Base-by-base conservation (phyloP, 352 stramenopile genomes). In the Phytophthora foliorum region DNA sequence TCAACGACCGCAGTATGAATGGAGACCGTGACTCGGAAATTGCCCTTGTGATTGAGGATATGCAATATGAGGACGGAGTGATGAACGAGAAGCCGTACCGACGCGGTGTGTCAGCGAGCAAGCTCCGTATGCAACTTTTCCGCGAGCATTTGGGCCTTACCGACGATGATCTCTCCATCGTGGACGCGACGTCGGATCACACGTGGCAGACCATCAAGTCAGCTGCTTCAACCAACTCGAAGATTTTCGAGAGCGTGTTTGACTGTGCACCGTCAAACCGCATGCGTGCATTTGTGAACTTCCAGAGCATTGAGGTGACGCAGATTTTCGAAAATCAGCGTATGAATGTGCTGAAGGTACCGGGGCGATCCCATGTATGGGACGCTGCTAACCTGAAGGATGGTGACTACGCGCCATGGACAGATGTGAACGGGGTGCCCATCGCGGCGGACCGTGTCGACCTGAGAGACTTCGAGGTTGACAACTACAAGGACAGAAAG, bases 1-100 rank as follows among this genome's bases (percentile, higher is more conserved):
- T 99, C 56, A 99, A 99, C 53, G 94, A 99, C 66, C 91, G 95
- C 8, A 98, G 91, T 65, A 96, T 98, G 86, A 91, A 92, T 49
- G 95, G 95, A 39, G 89, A 97, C 45, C 91, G 94, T 42, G 89
- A 96, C 63, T 95, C 88, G 22, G 89, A 96, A 44, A 96, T 96
- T 66, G 89, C 83, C 22, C 56, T 96, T 29, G 78, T 96, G 56
- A 85, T 96, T 11, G 88, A 96, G 62, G 89, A 96, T 51, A 85
- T 89, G 57, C 79, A 92, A 54, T 91, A 93, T 71, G 79, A 93
- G 38, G 83, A 91, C 24, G 86, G 87, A 31, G 41, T 78, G 19
- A 93, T 93, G 84, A 92, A 93, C 60, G 85, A 90, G 21, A 75
- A 76, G n/a, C 72, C 83, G 11, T 91, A 89, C 41, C 81, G 78